Percentiles rank a stretch among this genome's conserved stretches.
phyloP scores from a whole-genome alignment of 106 monocot genomes.

The Iris macrosiphon region DNA sequence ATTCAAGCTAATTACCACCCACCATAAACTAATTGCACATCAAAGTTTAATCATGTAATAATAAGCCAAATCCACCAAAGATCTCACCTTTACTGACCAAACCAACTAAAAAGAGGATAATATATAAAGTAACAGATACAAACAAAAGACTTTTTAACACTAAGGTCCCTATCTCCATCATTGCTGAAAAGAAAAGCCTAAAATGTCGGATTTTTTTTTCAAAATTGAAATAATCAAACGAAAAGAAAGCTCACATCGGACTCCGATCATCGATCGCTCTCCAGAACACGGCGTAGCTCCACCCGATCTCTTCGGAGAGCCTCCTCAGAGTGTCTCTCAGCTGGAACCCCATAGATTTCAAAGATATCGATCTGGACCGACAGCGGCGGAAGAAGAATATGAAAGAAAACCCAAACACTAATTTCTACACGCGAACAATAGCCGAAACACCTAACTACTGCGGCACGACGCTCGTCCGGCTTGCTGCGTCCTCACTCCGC shows the following conservation, averaged over 20 bases:
- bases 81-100: neutral
- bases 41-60: neutral
- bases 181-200: neutral
- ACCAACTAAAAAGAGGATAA: neutral
- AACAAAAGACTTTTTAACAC: constrained; percentile 6
- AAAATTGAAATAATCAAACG: no score
- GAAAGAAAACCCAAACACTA: neutral
- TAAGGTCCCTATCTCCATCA: neutral
- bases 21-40: neutral
- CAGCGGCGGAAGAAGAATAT: neutral
- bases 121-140: constrained; percentile 1
- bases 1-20: neutral
- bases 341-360: constrained; percentile 37
- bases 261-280: constrained; percentile 22
- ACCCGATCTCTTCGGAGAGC: constrained; percentile 67
- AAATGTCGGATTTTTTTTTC: no score
- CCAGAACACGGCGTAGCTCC: constrained; percentile 93
- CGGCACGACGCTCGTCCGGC: constrained; percentile 52
- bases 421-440: neutral
- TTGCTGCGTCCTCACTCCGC: constrained; percentile 42
- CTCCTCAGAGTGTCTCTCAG: constrained; percentile 43
- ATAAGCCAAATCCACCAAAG: no score
- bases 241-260: constrained; percentile 30
- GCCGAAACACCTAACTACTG: constrained; percentile 27
- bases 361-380: no score